A percentile compares a stretch with the other conserved stretches of the same genome.
These are phyloP conservation scores for Alternaria sp. DNA, from an alignment of 2,329 filamentous ascomycete genomes.

Conservation along the genomic window DNA sequence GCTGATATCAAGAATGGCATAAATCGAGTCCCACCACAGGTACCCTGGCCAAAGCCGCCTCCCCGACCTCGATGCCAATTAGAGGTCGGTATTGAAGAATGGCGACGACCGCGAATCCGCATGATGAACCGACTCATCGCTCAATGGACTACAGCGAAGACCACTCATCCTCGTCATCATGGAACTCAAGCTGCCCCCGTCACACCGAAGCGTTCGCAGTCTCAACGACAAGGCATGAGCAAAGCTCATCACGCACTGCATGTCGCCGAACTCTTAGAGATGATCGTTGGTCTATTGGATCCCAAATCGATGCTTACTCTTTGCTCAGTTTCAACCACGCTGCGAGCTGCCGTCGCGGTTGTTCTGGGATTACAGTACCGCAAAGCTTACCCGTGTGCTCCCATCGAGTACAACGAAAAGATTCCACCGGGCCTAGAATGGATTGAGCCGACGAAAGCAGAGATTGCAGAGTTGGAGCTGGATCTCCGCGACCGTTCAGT, in stretches of 20 bases:
- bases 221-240: too few species aligned
- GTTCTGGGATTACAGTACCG: not conserved
- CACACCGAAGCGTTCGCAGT: not conserved
- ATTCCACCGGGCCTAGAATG: not conserved
- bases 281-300: not conserved
- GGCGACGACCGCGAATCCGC: rapidly evolving
- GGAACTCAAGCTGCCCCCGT: not conserved
- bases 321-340: not conserved
- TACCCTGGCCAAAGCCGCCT: not conserved
- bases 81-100: not conserved
- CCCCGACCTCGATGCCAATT: not conserved
- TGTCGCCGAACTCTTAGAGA: not conserved
- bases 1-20: not conserved
- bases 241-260: not conserved
- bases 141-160: not conserved
- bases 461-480: not conserved
- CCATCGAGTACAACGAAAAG: not conserved
- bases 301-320: not conserved
- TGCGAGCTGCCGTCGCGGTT: not conserved
- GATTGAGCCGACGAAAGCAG: not conserved
- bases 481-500: rapidly evolving
- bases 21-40: not conserved
- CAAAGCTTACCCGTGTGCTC: not conserved
- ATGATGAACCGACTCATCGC: not conserved
- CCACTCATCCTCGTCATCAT: not conserved